Conservation (phyloP, 345 rosid species). For the Xanthoceras sorbifolium region DNA sequence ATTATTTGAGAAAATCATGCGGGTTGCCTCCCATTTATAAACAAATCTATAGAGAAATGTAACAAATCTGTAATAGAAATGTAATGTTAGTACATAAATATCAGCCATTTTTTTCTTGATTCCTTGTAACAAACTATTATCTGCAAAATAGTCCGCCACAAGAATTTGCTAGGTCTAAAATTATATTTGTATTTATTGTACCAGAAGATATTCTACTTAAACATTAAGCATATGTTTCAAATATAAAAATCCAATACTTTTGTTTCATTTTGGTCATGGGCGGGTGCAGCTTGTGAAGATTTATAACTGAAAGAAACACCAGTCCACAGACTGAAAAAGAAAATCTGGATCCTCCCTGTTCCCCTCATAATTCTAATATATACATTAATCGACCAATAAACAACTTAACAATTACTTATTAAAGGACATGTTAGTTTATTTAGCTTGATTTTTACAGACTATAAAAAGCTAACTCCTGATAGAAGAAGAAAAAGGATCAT, state of each 20-base stretch:
- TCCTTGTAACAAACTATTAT: neutral
- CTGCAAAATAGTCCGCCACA: neutral
- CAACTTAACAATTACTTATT: neutral
- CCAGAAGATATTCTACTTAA: neutral
- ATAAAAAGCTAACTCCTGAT: neutral
- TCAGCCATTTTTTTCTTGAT: neutral
- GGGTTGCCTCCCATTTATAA: neutral
- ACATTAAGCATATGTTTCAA: neutral
- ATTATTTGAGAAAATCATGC: slow-evolving; percentile 4
- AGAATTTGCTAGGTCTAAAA: neutral
- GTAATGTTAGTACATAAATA: neutral
- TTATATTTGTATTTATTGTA: neutral
- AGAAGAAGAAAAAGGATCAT: neutral
- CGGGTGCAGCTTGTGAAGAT: neutral
- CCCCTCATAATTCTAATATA: too few species aligned
- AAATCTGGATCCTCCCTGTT: too few species aligned
- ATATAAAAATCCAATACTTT: too few species aligned
- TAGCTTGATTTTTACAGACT: too few species aligned
- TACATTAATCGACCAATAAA: neutral
- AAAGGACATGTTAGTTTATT: neutral
- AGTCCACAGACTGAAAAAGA: neutral
- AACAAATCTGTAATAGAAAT: too few species aligned
- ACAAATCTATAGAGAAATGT: neutral
- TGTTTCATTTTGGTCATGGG: neutral
- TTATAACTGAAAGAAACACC: too few species aligned